phyloP scores from a whole-genome alignment of 768 basidiomycete species.

The Pleurotus platypus region DNA sequence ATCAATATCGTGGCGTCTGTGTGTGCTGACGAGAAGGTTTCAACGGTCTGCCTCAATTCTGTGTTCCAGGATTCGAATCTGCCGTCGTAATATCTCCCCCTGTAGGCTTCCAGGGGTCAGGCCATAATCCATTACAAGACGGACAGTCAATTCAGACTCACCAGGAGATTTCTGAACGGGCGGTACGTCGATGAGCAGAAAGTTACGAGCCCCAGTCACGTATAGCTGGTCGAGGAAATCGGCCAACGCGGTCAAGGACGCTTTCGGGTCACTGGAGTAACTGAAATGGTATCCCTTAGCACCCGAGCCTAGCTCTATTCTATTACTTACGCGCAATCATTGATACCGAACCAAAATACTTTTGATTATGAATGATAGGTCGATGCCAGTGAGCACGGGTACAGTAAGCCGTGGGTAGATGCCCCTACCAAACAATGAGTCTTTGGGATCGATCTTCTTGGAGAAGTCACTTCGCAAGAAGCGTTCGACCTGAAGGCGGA shows the following conservation, averaged over 20 bases:
- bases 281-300: constrained; percentile 7
- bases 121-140: not conserved
- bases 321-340: constrained; percentile 51
- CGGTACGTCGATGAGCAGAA: constrained; percentile 59
- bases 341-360: constrained; percentile 55
- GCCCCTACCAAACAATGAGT: constrained; percentile 34
- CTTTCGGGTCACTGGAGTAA: constrained; percentile 15
- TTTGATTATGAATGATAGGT: not conserved
- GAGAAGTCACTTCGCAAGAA: constrained; percentile 30
- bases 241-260: constrained; percentile 33
- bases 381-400: not conserved
- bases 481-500: constrained; percentile 34
- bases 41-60: constrained; percentile 24
- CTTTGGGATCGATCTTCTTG: constrained; percentile 28
- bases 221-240: constrained; percentile 45
- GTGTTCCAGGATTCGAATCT: constrained; percentile 41
- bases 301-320: not conserved
- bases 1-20: constrained; percentile 43
- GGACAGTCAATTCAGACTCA: constrained; percentile 10
- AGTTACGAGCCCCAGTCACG: constrained; percentile 45
- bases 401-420: constrained; percentile 41
- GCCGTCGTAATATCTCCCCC: constrained; percentile 11
- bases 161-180: constrained; percentile 49
- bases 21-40: constrained; percentile 34
- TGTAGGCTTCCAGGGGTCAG: not conserved